Evolutionary conservation across 805 yeast species (phyloP), one percentile per base, ranked within the genome.

Genomic region (Zygosaccharomyces rouxii): DNA sequence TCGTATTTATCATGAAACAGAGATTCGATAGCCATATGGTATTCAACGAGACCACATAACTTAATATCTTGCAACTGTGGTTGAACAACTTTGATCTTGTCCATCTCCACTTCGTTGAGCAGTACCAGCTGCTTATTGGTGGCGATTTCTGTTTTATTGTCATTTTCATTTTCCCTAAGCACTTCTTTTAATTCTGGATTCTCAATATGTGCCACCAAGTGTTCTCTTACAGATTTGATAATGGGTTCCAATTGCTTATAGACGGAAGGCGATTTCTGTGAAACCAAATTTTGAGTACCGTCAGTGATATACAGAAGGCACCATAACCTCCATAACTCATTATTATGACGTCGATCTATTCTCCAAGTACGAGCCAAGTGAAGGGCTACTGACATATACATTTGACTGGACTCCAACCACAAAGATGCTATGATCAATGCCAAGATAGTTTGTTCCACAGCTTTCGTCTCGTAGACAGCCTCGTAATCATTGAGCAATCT

Each of bases 41-140:
- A 83, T 58, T 83, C 88, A 3, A 83, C 83, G 61, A 83, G 86
- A 2, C 87, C 81, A 7, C 83, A 81, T 13, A 83, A 66, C 42
- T 86, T 69, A 59, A 83, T 66, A 58, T 83, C 83, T 1, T 80
- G 62, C 44, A 69, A 64, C 3, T 58, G 46, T 3, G 58, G 37
- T 0, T 55, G 43, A 35, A 49, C 47, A 1, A 51, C 42, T 2
- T 53, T 33, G 6, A 60, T 47, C 38, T 61, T 57, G n/a, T 56
- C 54, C 46, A 49, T 54, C 26, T 46, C 56, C 2, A 49, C 55
- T 38, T 52, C 56, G 26, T 56, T 52, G 23, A 56, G 42, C 29
- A 53, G 49, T 21, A 47, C 50, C 64, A 53, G 68, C 30, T 58
- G 57, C 35, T 57, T 50, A 30, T 46, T 51, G 25, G 54, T 54